A percentile compares a stretch with the other conserved stretches of the same genome.
phyloP scores from a whole-genome alignment of 305 asterid genomes.

The Ajuga reptans region DNA sequence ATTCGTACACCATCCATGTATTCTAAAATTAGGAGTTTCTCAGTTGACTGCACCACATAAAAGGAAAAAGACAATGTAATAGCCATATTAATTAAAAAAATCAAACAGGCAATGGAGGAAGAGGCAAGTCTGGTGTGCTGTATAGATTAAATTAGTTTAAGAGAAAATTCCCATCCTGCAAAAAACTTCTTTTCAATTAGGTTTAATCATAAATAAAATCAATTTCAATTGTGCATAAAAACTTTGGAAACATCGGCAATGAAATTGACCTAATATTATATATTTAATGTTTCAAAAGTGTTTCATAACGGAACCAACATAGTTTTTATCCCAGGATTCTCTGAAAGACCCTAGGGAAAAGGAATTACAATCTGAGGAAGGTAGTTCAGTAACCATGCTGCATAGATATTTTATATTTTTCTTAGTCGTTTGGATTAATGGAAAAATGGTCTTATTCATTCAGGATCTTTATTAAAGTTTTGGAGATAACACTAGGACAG shows the following conservation, averaged over 20 bases:
- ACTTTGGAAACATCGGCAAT: background rate
- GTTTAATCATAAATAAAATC: background rate
- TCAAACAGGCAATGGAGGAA: slow-evolving; percentile 9
- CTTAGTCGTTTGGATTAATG: background rate
- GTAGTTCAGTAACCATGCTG: slow-evolving; percentile 7
- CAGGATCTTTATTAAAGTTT: background rate
- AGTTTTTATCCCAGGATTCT: background rate
- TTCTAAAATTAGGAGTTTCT: slow-evolving; percentile 81
- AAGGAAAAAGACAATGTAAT: slow-evolving; percentile 14
- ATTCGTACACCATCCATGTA: slow-evolving; percentile 95
- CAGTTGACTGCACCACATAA: slow-evolving; percentile 63
- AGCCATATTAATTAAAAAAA: background rate
- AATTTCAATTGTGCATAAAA: background rate
- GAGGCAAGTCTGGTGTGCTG: background rate
- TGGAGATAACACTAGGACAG: background rate
- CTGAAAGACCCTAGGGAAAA: background rate
- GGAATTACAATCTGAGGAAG: background rate
- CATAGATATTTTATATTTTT: background rate
- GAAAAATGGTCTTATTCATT: background rate
- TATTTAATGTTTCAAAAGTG: background rate
- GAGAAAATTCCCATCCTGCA: background rate
- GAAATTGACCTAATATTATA: background rate
- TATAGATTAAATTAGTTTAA: background rate
- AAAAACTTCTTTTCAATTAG: background rate
- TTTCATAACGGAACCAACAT: slow-evolving; percentile 4